Conservation (phyloP, 176 grass and related monocot genomes). For the Melocanna baccifera region DNA sequence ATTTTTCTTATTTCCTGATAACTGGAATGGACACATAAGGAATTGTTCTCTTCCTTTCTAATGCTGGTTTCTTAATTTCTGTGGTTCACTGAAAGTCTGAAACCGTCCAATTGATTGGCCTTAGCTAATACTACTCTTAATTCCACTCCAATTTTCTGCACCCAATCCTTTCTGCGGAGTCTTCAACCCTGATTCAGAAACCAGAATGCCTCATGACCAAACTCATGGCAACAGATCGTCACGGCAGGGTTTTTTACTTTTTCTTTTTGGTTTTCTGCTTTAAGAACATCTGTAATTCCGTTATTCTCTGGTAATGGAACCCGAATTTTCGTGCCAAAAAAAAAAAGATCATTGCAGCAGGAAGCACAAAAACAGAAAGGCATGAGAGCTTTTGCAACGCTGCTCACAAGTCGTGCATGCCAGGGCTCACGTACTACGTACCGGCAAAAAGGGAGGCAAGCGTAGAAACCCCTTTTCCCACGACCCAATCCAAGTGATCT, state of each 20-base stretch:
- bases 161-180: neutral
- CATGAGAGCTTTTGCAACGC: neutral
- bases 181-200: neutral
- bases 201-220: neutral
- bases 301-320: too few relatives aligned
- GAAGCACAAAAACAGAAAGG: neutral
- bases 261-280: too few relatives aligned
- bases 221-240: too few relatives aligned
- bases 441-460: conserved; percentile 12
- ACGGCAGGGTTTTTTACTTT: too few relatives aligned
- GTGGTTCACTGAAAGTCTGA: too few relatives aligned
- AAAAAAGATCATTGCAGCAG: too few relatives aligned
- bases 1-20: too few relatives aligned
- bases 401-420: conserved; percentile 28
- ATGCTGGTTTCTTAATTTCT: neutral
- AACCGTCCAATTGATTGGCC: neutral
- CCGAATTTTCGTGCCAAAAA: too few relatives aligned
- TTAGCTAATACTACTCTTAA: neutral
- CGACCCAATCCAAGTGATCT: neutral
- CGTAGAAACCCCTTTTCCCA: neutral
- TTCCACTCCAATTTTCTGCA: neutral
- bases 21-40: neutral
- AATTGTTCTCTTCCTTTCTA: neutral
- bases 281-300: too few relatives aligned
- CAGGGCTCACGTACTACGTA: neutral